Percentiles rank a stretch among this genome's conserved stretches.
Evolutionary conservation across 768 basidiomycete species (phyloP).

Genomic region (Pleurotus cornucopiae): DNA sequence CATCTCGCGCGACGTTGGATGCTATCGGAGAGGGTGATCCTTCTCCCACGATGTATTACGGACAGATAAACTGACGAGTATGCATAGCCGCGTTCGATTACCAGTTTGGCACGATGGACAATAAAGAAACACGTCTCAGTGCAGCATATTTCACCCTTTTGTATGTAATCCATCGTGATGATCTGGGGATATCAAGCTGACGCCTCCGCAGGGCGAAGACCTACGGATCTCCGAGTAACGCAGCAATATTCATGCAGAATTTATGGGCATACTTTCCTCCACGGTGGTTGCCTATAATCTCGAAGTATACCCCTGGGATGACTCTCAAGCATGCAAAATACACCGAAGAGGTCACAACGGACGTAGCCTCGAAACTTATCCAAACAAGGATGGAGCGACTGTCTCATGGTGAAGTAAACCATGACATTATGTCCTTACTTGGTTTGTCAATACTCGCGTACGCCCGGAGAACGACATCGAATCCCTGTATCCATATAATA

Average conservation of each 20-base stretch:
- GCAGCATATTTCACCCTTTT: slow-evolving; percentile 27
- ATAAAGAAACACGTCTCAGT: slow-evolving; percentile 46
- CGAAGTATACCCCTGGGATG: slow-evolving; percentile 35
- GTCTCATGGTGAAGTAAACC: slow-evolving; percentile 40
- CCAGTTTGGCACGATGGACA: slow-evolving; percentile 46
- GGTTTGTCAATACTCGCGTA: not conserved
- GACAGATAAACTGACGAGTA: not conserved
- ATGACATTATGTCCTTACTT: slow-evolving; percentile 25
- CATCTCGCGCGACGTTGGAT: slow-evolving; percentile 47
- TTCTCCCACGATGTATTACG: not conserved
- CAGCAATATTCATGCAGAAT: slow-evolving; percentile 44
- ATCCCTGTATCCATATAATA: too few relatives aligned
- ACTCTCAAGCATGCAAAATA: slow-evolving; percentile 39
- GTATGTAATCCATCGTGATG: slow-evolving; percentile 26
- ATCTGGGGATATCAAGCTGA: not conserved
- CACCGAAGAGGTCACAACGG: slow-evolving; percentile 38
- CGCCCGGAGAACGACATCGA: too few relatives aligned
- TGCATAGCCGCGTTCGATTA: slow-evolving; percentile 47
- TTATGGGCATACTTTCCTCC: slow-evolving; percentile 30
- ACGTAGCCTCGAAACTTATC: slow-evolving; percentile 42
- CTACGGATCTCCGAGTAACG: slow-evolving; percentile 40
- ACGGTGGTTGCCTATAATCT: slow-evolving; percentile 41
- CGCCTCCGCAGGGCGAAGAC: slow-evolving; percentile 33
- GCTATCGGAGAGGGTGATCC: slow-evolving; percentile 45
- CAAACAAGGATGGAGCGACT: slow-evolving; percentile 43